Evolutionary conservation across 2,329 filamentous ascomycete genomes (phyloP).

Genomic region (Aureobasidium lini): DNA sequence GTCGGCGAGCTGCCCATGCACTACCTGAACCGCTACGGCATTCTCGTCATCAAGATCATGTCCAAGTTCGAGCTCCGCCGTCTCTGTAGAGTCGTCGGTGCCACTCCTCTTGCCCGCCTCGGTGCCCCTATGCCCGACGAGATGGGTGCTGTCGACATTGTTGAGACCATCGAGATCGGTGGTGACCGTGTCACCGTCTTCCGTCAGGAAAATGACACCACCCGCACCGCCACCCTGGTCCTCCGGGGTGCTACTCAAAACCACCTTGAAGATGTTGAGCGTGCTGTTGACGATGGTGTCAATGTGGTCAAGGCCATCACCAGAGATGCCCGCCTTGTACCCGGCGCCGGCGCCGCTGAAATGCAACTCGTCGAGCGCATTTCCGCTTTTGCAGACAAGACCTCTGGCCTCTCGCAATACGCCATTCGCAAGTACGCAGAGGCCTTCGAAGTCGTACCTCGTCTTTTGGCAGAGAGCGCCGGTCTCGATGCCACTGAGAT

Average conservation of each 20-base stretch:
- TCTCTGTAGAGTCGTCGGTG: constrained; percentile 90
- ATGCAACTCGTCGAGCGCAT: constrained; percentile 90
- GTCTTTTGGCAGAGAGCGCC: constrained; percentile 88
- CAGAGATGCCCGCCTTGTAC: constrained; percentile 81
- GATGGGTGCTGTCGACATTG: constrained; percentile 90
- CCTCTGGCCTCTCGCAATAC: constrained; percentile 86
- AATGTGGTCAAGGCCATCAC: constrained; percentile 99
- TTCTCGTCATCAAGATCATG: constrained; percentile 91
- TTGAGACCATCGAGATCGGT: constrained; percentile 95
- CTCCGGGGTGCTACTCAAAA: constrained; percentile 95
- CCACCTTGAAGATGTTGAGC: constrained; percentile 93
- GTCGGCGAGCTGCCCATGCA: constrained; percentile 93
- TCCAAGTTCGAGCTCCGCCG: constrained; percentile 97
- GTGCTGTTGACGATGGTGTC: constrained; percentile 94
- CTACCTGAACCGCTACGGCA: constrained; percentile 95
- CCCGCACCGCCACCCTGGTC: constrained; percentile 87
- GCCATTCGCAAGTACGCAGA: constrained; percentile 96
- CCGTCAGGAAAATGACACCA: constrained; percentile 88
- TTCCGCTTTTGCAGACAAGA: constrained; percentile 84
- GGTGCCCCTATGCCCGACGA: constrained; percentile 99
- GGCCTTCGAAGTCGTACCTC: constrained; percentile 93
- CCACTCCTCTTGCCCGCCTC: constrained; percentile 88
- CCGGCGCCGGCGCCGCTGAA: constrained; percentile 90
- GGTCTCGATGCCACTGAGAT: constrained; percentile 97
- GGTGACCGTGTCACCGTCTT: constrained; percentile 98